phyloP scores from a whole-genome alignment of 1,284 basidiomycete species.

The Cystobasidiaceae sp. region DNA sequence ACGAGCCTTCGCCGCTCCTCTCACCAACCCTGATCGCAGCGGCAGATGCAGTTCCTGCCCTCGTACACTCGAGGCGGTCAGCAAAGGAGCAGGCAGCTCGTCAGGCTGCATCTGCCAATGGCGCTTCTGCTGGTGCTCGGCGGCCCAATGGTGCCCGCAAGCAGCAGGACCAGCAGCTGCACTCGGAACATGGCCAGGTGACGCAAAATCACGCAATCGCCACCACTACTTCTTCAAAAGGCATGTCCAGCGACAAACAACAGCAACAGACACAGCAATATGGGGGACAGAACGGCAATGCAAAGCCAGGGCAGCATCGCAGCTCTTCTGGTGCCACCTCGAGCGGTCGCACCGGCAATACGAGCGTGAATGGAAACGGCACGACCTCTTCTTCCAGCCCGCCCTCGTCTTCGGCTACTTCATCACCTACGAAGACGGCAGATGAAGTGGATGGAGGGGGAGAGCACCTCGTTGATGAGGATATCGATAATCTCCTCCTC shows the following conservation, averaged over 20 bases:
- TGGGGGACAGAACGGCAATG: no score
- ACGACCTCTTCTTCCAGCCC: no score
- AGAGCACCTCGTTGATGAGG: constrained; percentile 14
- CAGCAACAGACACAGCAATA: not conserved
- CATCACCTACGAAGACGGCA: constrained; percentile 7
- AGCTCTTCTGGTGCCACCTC: not conserved
- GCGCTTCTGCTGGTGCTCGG: not conserved
- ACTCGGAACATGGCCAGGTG: not conserved
- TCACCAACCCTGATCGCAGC: constrained; percentile 8
- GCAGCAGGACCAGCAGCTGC: not conserved
- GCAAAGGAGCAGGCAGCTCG: not conserved
- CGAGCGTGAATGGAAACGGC: no score
- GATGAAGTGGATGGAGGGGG: constrained; percentile 10
- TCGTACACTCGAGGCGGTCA: constrained; percentile 10
- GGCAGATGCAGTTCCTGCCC: constrained; percentile 6
- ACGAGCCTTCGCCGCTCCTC: not conserved
- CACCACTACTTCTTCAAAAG: constrained; percentile 11
- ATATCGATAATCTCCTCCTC: constrained; percentile 6
- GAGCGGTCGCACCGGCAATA: no score
- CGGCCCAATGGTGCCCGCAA: not conserved
- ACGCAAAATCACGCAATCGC: not conserved
- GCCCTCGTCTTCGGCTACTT: constrained; percentile 19
- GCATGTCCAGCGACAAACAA: constrained; percentile 6
- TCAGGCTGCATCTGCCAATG: not conserved
- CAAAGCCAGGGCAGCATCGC: no score